These are phyloP conservation scores for Penicillium paxilli DNA, from an alignment of 495 filamentous ascomycete species.

Conservation along the genomic window DNA sequence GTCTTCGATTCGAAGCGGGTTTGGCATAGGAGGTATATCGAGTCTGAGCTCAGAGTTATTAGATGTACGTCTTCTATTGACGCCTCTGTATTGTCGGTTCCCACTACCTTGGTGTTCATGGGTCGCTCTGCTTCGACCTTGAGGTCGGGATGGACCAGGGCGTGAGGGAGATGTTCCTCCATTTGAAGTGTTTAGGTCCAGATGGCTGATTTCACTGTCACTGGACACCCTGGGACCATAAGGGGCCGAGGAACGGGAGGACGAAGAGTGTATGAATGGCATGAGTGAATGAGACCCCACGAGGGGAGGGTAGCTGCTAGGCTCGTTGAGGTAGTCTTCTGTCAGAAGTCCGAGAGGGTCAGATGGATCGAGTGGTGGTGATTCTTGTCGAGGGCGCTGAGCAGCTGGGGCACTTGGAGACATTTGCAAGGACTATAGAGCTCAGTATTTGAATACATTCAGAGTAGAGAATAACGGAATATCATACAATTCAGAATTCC, in stretches of 20 bases:
- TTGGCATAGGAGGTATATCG: neutral
- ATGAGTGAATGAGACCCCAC: neutral
- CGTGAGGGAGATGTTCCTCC: neutral
- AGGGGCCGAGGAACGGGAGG: neutral
- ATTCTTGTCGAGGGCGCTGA: neutral
- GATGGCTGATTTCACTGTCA: constrained; percentile 32
- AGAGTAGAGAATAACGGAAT: too few species aligned
- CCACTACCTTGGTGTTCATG: neutral
- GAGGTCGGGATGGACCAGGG: neutral
- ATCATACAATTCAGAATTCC: too few species aligned
- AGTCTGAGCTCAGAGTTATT: too few species aligned
- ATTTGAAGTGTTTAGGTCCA: constrained; percentile 20
- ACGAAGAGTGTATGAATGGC: neutral
- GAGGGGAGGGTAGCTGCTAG: neutral
- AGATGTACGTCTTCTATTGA: too few species aligned
- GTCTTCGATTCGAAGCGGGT: neutral
- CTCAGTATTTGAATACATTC: too few species aligned
- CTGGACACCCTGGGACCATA: neutral
- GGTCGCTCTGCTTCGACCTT: neutral
- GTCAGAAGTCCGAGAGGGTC: neutral
- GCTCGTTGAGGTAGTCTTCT: neutral
- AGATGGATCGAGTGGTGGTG: neutral
- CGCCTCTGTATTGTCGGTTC: too few species aligned
- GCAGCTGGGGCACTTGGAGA: neutral
- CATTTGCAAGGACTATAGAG: neutral